Conservation (phyloP, 768 basidiomycete species). For the Boletus rubropictus region DNA sequence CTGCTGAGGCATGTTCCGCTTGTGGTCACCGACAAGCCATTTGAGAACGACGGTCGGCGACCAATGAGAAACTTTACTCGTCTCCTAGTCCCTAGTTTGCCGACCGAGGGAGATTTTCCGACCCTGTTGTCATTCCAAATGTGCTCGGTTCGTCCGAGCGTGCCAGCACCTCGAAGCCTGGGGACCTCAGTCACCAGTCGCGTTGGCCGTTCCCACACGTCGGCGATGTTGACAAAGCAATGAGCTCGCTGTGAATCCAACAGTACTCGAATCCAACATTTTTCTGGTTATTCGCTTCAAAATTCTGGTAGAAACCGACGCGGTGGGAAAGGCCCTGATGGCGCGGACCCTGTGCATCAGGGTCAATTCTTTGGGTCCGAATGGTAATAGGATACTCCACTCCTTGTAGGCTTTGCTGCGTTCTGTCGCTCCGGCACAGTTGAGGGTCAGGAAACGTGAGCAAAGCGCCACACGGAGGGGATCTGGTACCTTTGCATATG, state of each 20-base stretch:
- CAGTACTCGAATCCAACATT: not conserved
- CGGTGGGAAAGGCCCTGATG: not conserved
- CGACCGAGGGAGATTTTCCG: not conserved
- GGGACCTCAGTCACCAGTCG: not conserved
- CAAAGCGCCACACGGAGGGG: conserved; percentile 13
- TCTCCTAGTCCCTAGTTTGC: not conserved
- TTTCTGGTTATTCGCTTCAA: not conserved
- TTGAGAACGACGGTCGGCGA: too few species aligned
- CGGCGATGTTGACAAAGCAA: not conserved
- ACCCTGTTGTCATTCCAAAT: too few species aligned
- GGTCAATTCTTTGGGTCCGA: not conserved
- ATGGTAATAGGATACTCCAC: not conserved
- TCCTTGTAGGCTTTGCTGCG: not conserved
- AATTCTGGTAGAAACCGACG: not conserved
- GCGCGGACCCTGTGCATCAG: not conserved
- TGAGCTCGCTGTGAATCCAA: too few species aligned
- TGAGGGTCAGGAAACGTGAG: not conserved
- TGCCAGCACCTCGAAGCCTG: not conserved
- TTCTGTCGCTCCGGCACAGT: not conserved
- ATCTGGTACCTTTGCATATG: conserved; percentile 13
- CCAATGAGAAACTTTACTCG: not conserved
- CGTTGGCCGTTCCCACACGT: not conserved
- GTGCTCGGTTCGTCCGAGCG: not conserved
- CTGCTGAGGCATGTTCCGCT: too few species aligned
- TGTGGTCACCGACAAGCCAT: not conserved